phyloP scores from a whole-genome alignment of 345 rosid genomes.

The Populus tremula region DNA sequence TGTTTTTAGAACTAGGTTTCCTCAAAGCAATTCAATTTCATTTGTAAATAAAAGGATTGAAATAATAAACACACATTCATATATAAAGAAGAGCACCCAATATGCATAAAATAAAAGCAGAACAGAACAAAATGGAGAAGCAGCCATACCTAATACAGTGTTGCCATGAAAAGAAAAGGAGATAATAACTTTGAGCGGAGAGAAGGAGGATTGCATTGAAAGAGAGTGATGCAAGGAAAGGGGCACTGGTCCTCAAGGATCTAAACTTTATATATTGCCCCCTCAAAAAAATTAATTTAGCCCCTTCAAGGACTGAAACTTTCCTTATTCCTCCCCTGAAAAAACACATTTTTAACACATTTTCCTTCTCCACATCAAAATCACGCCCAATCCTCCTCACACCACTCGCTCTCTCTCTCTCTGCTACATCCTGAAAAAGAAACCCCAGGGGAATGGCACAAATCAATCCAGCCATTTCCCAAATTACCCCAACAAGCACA shows the following conservation, averaged over 20 bases:
- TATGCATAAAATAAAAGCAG: not conserved
- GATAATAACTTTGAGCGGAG: not conserved
- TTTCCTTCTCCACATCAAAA: not conserved
- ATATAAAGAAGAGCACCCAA: not conserved
- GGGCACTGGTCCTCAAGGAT: not conserved
- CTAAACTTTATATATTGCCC: not conserved
- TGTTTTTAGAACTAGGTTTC: not conserved
- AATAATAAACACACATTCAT: not conserved
- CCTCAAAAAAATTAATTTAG: not conserved
- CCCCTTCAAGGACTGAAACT: not conserved
- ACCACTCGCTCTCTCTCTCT: not conserved
- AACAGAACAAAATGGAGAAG: not conserved
- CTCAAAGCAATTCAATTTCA: not conserved
- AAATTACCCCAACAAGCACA: constrained; percentile 38
- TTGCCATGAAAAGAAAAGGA: not conserved
- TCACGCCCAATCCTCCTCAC: not conserved
- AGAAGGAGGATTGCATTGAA: not conserved
- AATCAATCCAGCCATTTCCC: constrained; percentile 32
- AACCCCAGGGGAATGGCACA: not conserved
- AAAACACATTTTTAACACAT: not conserved
- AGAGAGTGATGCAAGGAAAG: not conserved
- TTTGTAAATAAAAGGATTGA: not conserved
- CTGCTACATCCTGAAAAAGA: not conserved
- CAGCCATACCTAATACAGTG: constrained; percentile 4
- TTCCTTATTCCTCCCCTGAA: not conserved